These are phyloP conservation scores for Kwoniella sp. DNA, from an alignment of 768 basidiomycete genomes.

Conservation along the genomic window DNA sequence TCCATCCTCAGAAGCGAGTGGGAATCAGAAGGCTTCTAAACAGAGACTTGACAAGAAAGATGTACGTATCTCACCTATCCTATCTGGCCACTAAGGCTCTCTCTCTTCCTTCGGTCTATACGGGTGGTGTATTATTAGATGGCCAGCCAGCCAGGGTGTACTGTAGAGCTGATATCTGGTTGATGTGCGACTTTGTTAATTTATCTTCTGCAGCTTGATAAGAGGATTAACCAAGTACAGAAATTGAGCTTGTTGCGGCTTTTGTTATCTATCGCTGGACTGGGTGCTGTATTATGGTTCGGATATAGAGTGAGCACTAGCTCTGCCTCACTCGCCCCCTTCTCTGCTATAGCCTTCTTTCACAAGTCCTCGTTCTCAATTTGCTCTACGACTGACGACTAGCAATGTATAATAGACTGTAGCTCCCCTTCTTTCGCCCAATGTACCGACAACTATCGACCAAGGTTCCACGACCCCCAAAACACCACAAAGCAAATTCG, in stretches of 20 bases:
- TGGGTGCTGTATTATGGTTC: conserved; percentile 20
- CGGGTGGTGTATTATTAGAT: no score
- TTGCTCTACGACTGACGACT: no score
- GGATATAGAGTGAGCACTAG: conserved; percentile 17
- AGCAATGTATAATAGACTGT: conserved; percentile 10
- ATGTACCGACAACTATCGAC: neutral
- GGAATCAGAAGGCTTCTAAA: neutral
- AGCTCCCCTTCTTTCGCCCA: conserved; percentile 3
- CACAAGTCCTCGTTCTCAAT: no score
- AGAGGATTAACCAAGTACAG: conserved; percentile 14
- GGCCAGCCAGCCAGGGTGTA: no score
- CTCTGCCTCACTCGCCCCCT: no score
- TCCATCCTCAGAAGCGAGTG: neutral
- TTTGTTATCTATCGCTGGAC: conserved; percentile 13
- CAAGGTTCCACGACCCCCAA: neutral
- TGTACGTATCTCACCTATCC: conserved; percentile 4
- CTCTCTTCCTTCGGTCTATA: no score
- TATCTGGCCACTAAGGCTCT: no score
- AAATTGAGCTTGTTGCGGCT: conserved; percentile 6
- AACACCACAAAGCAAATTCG: conserved; percentile 17
- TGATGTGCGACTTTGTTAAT: no score
- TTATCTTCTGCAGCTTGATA: conserved; percentile 10
- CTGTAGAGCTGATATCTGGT: no score
- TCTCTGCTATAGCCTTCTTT: no score
- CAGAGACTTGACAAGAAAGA: conserved; percentile 11